Percentiles rank a stretch among this genome's conserved stretches.
Evolutionary conservation across 1,284 basidiomycete genomes (phyloP).

Genomic region (Agaricales sp.): DNA sequence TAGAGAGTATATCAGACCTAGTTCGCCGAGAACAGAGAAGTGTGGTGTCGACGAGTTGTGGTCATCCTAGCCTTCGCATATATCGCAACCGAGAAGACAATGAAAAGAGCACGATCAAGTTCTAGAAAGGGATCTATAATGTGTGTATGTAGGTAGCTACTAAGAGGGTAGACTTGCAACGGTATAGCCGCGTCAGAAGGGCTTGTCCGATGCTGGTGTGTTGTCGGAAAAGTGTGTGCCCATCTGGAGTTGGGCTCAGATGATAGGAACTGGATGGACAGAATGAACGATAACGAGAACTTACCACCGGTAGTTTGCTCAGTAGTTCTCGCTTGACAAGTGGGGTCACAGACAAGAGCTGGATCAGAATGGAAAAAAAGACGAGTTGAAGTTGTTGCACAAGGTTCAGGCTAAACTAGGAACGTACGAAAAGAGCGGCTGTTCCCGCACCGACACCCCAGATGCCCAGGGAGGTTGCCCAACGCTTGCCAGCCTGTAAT

Average conservation of each 20-base stretch:
- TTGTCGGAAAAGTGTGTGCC: slow-evolving; percentile 65
- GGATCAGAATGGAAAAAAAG: slow-evolving; percentile 3
- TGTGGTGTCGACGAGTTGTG: neutral
- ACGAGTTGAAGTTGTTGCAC: neutral
- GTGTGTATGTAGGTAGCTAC: neutral
- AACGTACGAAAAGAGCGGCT: slow-evolving; percentile 53
- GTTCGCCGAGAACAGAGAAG: neutral
- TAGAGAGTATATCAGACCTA: neutral
- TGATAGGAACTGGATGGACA: slow-evolving; percentile 1
- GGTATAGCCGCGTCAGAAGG: slow-evolving; percentile 63
- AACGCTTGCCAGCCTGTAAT: slow-evolving; percentile 37
- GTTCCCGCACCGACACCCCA: slow-evolving; percentile 66
- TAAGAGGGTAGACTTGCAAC: no score
- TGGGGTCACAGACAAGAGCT: slow-evolving; percentile 15
- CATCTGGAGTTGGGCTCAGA: slow-evolving; percentile 30
- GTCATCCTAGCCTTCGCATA: neutral
- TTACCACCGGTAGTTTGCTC: slow-evolving; percentile 8
- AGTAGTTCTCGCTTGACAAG: slow-evolving; percentile 18
- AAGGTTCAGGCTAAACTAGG: slow-evolving; percentile 1
- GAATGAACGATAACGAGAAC: slow-evolving; percentile 3
- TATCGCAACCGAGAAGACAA: neutral
- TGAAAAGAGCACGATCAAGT: neutral
- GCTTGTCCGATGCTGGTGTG: slow-evolving; percentile 69
- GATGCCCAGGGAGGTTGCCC: slow-evolving; percentile 46
- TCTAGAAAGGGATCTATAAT: neutral